These are phyloP conservation scores for Starmerella powellii DNA, from an alignment of 805 yeast species.

Conservation along the genomic window DNA sequence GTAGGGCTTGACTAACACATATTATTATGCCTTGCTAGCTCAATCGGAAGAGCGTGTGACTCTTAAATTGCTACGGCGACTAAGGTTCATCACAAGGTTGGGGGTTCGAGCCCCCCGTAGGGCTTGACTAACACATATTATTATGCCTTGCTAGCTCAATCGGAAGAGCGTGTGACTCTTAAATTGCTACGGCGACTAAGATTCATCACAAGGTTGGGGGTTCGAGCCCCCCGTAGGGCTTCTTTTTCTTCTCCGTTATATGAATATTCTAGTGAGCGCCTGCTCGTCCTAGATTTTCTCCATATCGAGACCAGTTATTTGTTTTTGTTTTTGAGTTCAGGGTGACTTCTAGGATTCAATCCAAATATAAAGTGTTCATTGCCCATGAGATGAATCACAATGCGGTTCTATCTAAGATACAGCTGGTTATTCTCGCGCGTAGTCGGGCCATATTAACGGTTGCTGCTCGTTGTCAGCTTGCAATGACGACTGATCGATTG, in stretches of 20 bases:
- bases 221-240: conserved; percentile 24
- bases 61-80: conserved; percentile 12
- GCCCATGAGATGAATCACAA: too few relatives aligned
- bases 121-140: conserved; percentile 6
- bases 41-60: conserved; percentile 23
- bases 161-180: conserved; percentile 23
- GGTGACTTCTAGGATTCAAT: too few relatives aligned
- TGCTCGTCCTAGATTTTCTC: background rate
- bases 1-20: conserved; percentile 19
- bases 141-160: conserved; percentile 18
- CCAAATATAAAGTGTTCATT: too few relatives aligned
- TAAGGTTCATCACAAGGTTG: conserved; percentile 22
- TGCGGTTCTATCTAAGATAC: too few relatives aligned
- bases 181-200: conserved; percentile 10
- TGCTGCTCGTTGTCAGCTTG: conserved; percentile 12
- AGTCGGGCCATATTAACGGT: background rate
- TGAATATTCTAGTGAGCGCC: too few relatives aligned
- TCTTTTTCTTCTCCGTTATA: conserved; percentile 4
- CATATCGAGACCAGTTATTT: too few relatives aligned
- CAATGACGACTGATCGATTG: conserved; percentile 16
- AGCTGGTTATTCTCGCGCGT: background rate
- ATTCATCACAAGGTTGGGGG: conserved; percentile 23
- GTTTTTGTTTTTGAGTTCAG: too few relatives aligned
- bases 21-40: conserved; percentile 16
- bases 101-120: conserved; percentile 24